Percentiles rank a stretch among this genome's conserved stretches.
phyloP scores from a whole-genome alignment of 768 basidiomycete genomes.

The Hypholoma sublateritium region DNA sequence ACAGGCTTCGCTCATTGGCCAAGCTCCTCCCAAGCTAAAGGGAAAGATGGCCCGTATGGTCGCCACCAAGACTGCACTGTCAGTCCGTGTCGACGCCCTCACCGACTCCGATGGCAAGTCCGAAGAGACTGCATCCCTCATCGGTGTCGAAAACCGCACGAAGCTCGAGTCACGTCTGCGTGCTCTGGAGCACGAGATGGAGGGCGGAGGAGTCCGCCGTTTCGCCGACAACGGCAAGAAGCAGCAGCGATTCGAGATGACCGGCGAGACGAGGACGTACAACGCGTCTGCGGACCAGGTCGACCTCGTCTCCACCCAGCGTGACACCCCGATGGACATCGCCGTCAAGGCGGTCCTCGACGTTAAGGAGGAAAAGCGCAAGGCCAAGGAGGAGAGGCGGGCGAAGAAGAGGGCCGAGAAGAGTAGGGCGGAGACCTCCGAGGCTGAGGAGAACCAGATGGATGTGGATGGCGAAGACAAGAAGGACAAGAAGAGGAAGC shows the following conservation, averaged over 20 bases:
- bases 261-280: conserved; percentile 77
- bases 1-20: conserved; percentile 92
- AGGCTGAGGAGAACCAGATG: conserved; percentile 32
- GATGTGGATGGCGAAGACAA: conserved; percentile 44
- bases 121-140: conserved; percentile 74
- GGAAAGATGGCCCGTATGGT: conserved; percentile 99
- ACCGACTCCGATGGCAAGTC: conserved; percentile 92
- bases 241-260: conserved; percentile 82
- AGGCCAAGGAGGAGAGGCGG: conserved; percentile 73
- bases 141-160: conserved; percentile 91
- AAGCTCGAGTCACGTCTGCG: conserved; percentile 95
- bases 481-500: conserved; percentile 49
- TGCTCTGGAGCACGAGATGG: conserved; percentile 81
- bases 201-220: conserved; percentile 69
- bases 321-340: conserved; percentile 67
- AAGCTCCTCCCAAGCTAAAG: conserved; percentile 97
- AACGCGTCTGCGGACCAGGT: conserved; percentile 85
- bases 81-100: conserved; percentile 96
- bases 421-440: conserved; percentile 27
- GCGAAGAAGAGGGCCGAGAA: conserved; percentile 68
- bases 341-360: conserved; percentile 77
- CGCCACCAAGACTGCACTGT: conserved; percentile 95
- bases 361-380: conserved; percentile 86
- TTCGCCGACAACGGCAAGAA: conserved; percentile 51
- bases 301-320: conserved; percentile 83